Base-by-base conservation (phyloP, 2,329 filamentous ascomycete species). In the Xylaria sp. region DNA sequence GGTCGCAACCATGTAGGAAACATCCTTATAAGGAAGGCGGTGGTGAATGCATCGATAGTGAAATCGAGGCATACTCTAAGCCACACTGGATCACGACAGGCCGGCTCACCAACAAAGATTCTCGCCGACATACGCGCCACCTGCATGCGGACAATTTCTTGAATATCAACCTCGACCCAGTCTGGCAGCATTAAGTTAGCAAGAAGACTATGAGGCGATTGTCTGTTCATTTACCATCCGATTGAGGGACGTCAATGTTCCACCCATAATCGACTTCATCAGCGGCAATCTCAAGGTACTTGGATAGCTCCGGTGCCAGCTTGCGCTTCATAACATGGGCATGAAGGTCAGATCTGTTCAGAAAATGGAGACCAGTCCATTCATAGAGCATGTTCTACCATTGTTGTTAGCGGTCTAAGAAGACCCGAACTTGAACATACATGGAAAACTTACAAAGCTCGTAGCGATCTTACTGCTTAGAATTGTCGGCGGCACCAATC, bases 31-130 rank as follows among this genome's bases (percentile, higher is more conserved):
- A 60, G 57, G 35, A 73, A 71, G 0, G 67, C 67, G 0, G 70
- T 60, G 9, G 29, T 58, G 35, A 73, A 72, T 44, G 63, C 55
- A 25, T 73, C 66, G 9, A 65, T 35, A 0, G 71, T 35, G 23
- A 70, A 73, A 16, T 72, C 60, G 18, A 72, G 65, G 0, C 65
- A 68, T 8, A 72, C n/a, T 0, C 60, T 69, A 0, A 74, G 54
- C 72, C 70, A 74, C 16, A 67, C 61, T 10, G 37, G 35, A 32
- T 74, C 65, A 1, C 71, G 62, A 25, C 69, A 70, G 4, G 55
- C 65, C 2, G 65, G 65, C 5, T 64, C 9, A 1, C 72, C 72
- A 12, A 74, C n/a, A 25, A 74, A 71, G 18, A 71, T 54, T 21
- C 58, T 69, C 1, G 69, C 63, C 4, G 69, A 63, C 44, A 73